Conservation (phyloP, 768 basidiomycete species). For the Kwoniella shandongensis region DNA sequence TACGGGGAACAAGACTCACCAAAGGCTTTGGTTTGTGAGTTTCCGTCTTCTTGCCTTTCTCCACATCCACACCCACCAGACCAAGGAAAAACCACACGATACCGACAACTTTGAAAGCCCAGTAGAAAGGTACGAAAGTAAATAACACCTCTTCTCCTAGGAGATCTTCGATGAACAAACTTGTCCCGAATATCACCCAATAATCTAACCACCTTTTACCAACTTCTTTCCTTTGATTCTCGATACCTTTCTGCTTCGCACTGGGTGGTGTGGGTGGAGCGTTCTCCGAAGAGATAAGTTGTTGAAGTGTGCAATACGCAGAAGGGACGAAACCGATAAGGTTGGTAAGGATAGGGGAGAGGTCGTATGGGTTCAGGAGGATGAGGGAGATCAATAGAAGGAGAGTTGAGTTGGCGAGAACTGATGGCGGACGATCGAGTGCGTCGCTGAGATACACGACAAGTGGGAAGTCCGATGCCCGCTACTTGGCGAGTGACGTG, state of each 20-base stretch:
- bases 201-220: constrained; percentile 13
- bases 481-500: no score
- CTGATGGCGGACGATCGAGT: constrained; percentile 18
- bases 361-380: constrained; percentile 15
- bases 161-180: background rate
- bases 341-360: constrained; percentile 6
- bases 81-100: constrained; percentile 7
- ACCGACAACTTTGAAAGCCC: background rate
- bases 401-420: constrained; percentile 1
- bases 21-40: constrained; percentile 9
- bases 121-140: constrained; percentile 7
- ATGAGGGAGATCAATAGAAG: constrained; percentile 8
- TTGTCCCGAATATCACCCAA: constrained; percentile 14
- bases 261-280: background rate
- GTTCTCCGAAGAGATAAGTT: background rate
- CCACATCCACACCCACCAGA: constrained; percentile 1
- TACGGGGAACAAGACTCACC: background rate
- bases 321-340: background rate
- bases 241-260: constrained; percentile 6
- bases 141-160: constrained; percentile 1
- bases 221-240: background rate
- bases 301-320: background rate
- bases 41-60: background rate
- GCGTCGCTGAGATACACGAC: constrained; percentile 1
- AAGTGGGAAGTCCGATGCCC: no score